These are phyloP conservation scores for Syzygium syzygioides DNA, from an alignment of 441 rosid species.

Conservation along the genomic window DNA sequence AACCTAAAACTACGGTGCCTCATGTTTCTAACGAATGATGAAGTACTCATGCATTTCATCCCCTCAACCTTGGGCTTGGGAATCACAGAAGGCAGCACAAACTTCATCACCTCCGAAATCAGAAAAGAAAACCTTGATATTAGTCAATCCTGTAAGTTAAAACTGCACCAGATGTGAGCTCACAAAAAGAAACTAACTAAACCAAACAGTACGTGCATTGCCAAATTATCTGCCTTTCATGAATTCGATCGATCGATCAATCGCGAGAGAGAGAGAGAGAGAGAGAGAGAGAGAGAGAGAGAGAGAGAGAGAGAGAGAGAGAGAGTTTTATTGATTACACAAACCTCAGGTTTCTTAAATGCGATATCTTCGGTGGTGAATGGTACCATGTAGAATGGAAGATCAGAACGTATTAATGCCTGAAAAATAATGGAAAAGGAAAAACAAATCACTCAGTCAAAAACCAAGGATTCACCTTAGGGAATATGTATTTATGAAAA, in stretches of 20 bases:
- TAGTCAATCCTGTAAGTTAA: background rate
- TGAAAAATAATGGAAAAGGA: slow-evolving; percentile 12
- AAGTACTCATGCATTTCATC: background rate
- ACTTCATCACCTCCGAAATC: background rate
- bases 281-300: no score
- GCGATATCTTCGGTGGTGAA: slow-evolving; percentile 52
- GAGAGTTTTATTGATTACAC: slow-evolving; percentile 9
- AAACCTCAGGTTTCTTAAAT: slow-evolving; percentile 82
- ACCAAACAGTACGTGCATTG: background rate
- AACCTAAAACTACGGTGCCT: background rate
- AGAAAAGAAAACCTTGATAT: background rate
- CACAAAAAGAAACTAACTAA: background rate
- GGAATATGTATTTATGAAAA: background rate
- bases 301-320: background rate
- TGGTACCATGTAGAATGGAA: slow-evolving; percentile 89
- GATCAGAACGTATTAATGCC: slow-evolving; percentile 86
- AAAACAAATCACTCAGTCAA: background rate
- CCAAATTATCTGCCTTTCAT: background rate
- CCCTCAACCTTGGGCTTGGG: background rate
- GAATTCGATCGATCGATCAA: background rate
- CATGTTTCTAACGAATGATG: background rate
- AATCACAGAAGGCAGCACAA: background rate
- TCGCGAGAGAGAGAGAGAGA: no score
- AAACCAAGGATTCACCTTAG: background rate
- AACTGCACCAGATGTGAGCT: background rate